These are phyloP conservation scores for Chytriomyces sp. DNA, from an alignment of 192 early-diverging fungal genomes.

Conservation along the genomic window DNA sequence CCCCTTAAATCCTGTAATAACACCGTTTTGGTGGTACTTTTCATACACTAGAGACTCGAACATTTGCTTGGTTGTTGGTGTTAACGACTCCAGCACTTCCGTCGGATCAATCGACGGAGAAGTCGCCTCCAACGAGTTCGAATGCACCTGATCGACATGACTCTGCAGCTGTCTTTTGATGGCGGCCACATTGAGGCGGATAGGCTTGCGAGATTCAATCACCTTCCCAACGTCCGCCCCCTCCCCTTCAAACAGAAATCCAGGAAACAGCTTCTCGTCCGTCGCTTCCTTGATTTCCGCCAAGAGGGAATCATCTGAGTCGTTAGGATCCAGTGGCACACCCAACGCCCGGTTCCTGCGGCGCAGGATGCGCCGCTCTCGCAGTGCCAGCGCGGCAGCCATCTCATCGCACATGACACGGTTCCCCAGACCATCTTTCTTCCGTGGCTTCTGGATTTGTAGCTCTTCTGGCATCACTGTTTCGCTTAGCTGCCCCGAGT, in stretches of 20 bases:
- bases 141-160: neutral
- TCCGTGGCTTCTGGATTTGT: neutral
- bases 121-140: neutral
- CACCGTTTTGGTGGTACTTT: conserved; percentile 13
- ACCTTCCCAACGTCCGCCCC: neutral
- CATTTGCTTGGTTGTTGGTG: conserved; percentile 3
- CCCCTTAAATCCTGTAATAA: conserved; percentile 24
- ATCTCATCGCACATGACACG: conserved; percentile 7
- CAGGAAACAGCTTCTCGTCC: conserved; percentile 33
- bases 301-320: conserved; percentile 36
- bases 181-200: neutral
- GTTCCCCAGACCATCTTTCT: neutral
- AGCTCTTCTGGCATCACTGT: neutral
- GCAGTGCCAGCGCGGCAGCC: neutral
- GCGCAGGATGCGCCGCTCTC: conserved; percentile 25
- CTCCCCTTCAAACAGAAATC: conserved; percentile 10
- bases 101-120: neutral
- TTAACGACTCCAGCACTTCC: conserved; percentile 13
- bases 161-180: conserved; percentile 15
- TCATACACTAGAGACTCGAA: conserved; percentile 27
- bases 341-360: conserved; percentile 17
- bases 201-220: neutral
- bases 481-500: neutral
- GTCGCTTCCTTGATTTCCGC: conserved; percentile 35
- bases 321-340: conserved; percentile 35